Evolutionary conservation across 768 basidiomycete species (phyloP).

Genomic region (Kwoniella shandongensis): DNA sequence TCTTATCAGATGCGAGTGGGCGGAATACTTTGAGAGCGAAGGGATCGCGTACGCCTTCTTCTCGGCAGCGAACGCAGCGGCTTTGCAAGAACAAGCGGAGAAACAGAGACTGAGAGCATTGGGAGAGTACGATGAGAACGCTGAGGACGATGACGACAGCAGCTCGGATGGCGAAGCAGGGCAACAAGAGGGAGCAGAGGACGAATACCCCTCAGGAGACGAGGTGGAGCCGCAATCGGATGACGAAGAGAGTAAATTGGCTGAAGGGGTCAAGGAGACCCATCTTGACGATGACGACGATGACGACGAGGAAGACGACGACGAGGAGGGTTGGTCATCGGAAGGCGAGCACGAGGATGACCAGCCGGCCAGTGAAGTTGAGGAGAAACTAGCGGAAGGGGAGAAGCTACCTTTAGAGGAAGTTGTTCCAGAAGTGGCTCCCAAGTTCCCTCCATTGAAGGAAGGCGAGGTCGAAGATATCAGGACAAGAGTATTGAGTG

Average conservation of each 20-base stretch:
- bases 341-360: conserved; percentile 40
- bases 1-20: conserved; percentile 76
- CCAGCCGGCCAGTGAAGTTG: conserved; percentile 27
- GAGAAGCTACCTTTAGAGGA: conserved; percentile 51
- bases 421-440: conserved; percentile 42
- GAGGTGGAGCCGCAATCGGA: conserved; percentile 18
- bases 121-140: conserved; percentile 58
- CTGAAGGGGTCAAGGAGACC: conserved; percentile 50
- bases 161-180: conserved; percentile 49
- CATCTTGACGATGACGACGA: conserved; percentile 40
- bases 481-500: conserved; percentile 75
- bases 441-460: conserved; percentile 36
- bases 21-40: conserved; percentile 59
- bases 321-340: conserved; percentile 45
- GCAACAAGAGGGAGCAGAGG: conserved; percentile 37
- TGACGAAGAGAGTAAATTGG: conserved; percentile 54
- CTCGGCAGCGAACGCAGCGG: conserved; percentile 85
- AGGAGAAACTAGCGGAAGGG: conserved; percentile 49
- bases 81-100: conserved; percentile 71
- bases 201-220: conserved; percentile 41
- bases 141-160: conserved; percentile 60
- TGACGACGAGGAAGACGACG: conserved; percentile 22
- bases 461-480: conserved; percentile 37
- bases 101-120: conserved; percentile 46
- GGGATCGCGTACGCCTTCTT: conserved; percentile 76